A percentile compares a stretch with the other conserved stretches of the same genome.
phyloP scores from a whole-genome alignment of 2,329 filamentous ascomycete species.

The Coleophoma cylindrospora region DNA sequence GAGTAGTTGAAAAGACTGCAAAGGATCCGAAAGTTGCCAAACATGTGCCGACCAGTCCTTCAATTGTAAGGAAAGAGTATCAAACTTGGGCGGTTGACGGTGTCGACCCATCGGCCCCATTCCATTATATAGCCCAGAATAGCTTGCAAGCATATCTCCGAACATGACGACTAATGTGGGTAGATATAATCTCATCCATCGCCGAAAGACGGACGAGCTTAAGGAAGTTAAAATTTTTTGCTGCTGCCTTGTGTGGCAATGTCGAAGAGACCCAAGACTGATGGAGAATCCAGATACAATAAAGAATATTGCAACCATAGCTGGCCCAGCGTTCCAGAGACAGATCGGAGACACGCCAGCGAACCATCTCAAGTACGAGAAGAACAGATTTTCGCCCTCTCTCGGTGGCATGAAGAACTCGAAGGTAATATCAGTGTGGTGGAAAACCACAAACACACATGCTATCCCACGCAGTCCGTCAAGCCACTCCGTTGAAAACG shows the following conservation, averaged over 20 bases:
- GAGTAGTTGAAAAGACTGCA: not conserved
- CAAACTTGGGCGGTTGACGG: conserved; percentile 2
- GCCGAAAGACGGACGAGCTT: conserved; percentile 35
- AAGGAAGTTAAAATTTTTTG: conserved; percentile 29
- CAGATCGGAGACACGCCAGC: not conserved
- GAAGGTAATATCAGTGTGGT: not conserved
- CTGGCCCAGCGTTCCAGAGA: conserved; percentile 23
- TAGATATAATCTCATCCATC: conserved; percentile 35
- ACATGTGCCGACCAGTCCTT: not conserved
- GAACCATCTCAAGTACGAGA: not conserved
- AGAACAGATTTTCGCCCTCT: not conserved
- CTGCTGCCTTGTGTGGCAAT: conserved; percentile 24
- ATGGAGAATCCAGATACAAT: conserved; percentile 41
- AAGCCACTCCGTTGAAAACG: not conserved
- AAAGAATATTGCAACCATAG: conserved; percentile 43
- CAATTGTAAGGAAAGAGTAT: not conserved
- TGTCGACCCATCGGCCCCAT: conserved; percentile 23
- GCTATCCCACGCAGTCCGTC: not conserved
- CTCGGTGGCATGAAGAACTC: conserved; percentile 10
- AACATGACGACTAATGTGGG: conserved; percentile 35
- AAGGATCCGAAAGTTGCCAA: not conserved
- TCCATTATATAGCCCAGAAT: not conserved
- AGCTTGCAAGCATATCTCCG: conserved; percentile 6
- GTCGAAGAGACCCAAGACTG: conserved; percentile 32
- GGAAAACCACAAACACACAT: not conserved